phyloP scores from a whole-genome alignment of 1,139 yeast species.

The Lodderomyces jiufengensis region DNA sequence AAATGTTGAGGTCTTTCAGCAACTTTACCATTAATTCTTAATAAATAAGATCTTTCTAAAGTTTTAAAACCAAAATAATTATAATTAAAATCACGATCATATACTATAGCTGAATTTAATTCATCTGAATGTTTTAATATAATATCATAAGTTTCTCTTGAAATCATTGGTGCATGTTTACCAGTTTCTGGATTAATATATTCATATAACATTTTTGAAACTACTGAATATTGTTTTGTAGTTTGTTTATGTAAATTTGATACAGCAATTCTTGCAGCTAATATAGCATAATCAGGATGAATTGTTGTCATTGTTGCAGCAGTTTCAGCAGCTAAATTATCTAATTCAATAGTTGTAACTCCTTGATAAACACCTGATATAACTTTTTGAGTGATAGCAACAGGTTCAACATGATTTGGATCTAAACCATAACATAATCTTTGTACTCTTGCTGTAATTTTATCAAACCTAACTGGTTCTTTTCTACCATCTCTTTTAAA shows the following conservation, averaged over 20 bases:
- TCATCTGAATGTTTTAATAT: conserved; percentile 65
- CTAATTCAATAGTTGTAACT: conserved; percentile 89
- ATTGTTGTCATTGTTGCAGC: conserved; percentile 96
- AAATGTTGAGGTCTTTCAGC: conserved; percentile 92
- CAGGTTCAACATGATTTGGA: conserved; percentile 80
- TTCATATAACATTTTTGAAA: conserved; percentile 61
- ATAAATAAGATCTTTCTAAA: conserved; percentile 75
- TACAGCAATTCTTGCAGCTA: conserved; percentile 94
- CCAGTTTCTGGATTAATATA: conserved; percentile 75
- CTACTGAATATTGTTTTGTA: conserved; percentile 81
- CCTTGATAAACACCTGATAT: conserved; percentile 94
- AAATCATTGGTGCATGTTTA: conserved; percentile 73
- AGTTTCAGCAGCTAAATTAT: conserved; percentile 93
- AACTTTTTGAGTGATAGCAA: conserved; percentile 82
- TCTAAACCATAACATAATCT: conserved; percentile 77
- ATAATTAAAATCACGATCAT: conserved; percentile 79
- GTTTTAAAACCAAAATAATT: conserved; percentile 88
- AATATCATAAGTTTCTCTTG: conserved; percentile 63
- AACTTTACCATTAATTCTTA: conserved; percentile 65
- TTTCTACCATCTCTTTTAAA: conserved; percentile 71
- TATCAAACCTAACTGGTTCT: conserved; percentile 81
- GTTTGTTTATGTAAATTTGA: conserved; percentile 92
- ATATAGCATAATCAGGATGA: conserved; percentile 92
- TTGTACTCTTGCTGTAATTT: conserved; percentile 50
- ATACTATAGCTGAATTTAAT: conserved; percentile 75